Evolutionary conservation across 768 basidiomycete species (phyloP).

Genomic region (Dendrothele bispora): DNA sequence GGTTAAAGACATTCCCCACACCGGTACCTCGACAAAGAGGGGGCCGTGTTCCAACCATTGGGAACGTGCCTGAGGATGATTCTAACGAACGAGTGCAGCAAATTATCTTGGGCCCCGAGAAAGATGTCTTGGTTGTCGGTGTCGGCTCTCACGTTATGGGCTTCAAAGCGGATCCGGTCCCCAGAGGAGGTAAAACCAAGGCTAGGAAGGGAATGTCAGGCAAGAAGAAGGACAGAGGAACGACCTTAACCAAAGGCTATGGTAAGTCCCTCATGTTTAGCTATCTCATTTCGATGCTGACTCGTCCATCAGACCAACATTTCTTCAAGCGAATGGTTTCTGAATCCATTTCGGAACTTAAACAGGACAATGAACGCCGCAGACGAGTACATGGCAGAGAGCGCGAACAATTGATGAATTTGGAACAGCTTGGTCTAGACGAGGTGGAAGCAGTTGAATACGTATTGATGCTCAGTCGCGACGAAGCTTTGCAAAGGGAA

Average conservation of each 20-base stretch:
- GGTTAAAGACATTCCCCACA: slow-evolving; percentile 53
- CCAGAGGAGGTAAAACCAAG: slow-evolving; percentile 33
- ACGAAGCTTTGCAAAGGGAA: slow-evolving; percentile 49
- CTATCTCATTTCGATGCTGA: not conserved
- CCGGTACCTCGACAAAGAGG: slow-evolving; percentile 38
- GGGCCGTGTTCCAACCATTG: slow-evolving; percentile 14
- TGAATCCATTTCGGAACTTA: slow-evolving; percentile 55
- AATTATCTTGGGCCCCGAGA: slow-evolving; percentile 54
- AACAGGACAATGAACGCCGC: slow-evolving; percentile 43
- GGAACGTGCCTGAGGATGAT: slow-evolving; percentile 23
- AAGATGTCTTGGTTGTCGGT: slow-evolving; percentile 55
- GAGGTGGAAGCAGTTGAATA: slow-evolving; percentile 81
- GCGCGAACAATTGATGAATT: slow-evolving; percentile 54
- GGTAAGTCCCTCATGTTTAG: slow-evolving; percentile 33
- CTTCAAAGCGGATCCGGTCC: slow-evolving; percentile 61
- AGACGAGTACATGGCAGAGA: slow-evolving; percentile 45
- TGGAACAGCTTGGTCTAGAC: slow-evolving; percentile 67
- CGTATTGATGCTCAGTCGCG: slow-evolving; percentile 80
- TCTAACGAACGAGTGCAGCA: slow-evolving; percentile 49
- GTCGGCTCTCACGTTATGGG: slow-evolving; percentile 64
- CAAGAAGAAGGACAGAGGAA: slow-evolving; percentile 34
- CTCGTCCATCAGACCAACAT: slow-evolving; percentile 48
- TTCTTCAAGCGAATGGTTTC: slow-evolving; percentile 63
- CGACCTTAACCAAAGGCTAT: slow-evolving; percentile 40
- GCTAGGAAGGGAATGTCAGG: slow-evolving; percentile 21